Percentiles rank a stretch among this genome's conserved stretches.
Evolutionary conservation across 305 asterid genomes (phyloP).

Genomic region (Andrographis paniculata): DNA sequence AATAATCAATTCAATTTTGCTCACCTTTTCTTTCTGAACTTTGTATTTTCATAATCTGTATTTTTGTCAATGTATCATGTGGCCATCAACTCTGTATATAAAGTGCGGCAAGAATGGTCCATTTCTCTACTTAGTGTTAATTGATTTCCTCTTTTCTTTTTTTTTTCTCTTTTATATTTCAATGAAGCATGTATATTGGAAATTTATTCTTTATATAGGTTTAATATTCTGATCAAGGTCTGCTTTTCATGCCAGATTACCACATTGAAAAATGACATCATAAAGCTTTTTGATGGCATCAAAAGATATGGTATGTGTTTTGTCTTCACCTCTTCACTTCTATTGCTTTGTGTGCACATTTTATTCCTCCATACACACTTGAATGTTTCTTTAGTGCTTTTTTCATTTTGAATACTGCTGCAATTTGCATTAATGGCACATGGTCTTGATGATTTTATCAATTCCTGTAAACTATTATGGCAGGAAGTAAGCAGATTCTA

Average conservation of each 20-base stretch:
- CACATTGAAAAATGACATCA: constrained; percentile 55
- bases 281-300: constrained; percentile 77
- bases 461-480: too few species aligned
- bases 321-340: background rate
- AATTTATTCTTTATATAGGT: background rate
- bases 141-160: too few species aligned
- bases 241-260: constrained; percentile 45
- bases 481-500: too few species aligned
- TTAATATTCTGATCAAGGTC: background rate
- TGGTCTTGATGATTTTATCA: background rate
- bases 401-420: constrained; percentile 2
- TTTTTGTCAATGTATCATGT: background rate
- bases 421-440: constrained; percentile 3
- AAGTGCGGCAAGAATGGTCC: too few species aligned
- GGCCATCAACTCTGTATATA: background rate
- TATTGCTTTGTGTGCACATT: background rate
- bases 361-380: constrained; percentile 3
- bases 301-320: constrained; percentile 64
- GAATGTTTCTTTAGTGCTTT: constrained; percentile 3
- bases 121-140: too few species aligned
- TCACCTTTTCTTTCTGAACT: background rate
- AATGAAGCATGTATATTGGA: too few species aligned
- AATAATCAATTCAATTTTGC: too few species aligned
- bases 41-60: background rate
- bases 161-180: too few species aligned